Conservation (phyloP, 139 green algal genomes). For the Tetratostichococcus sp. region DNA sequence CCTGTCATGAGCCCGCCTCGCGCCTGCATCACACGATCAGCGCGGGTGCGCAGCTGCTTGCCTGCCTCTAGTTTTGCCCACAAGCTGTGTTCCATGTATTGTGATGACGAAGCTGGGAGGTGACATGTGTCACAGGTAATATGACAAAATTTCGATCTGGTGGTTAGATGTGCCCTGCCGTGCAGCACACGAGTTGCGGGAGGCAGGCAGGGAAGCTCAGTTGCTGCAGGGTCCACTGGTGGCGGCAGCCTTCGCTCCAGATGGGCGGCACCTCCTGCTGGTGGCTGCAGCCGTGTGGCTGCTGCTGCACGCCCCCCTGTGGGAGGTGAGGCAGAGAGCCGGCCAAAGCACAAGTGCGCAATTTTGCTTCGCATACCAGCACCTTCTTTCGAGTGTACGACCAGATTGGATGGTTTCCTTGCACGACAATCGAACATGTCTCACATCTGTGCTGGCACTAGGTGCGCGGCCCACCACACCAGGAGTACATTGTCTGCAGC, state of each 20-base stretch:
- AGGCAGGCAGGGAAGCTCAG: neutral
- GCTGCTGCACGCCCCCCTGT: neutral
- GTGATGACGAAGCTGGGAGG: too few relatives aligned
- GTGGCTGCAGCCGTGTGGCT: neutral
- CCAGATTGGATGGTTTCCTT: too few relatives aligned
- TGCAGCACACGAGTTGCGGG: neutral
- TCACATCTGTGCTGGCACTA: too few relatives aligned
- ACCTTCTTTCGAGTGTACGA: too few relatives aligned
- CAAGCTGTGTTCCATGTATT: too few relatives aligned
- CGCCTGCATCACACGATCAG: neutral
- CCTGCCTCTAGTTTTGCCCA: too few relatives aligned
- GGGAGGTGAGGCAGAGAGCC: neutral
- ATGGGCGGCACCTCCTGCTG: neutral
- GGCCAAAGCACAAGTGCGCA: too few relatives aligned
- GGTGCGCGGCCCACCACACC: neutral
- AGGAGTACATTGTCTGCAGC: neutral
- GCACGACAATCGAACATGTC: too few relatives aligned
- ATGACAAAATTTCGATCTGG: neutral
- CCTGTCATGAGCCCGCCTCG: neutral
- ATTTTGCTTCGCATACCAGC: too few relatives aligned
- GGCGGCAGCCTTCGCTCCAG: neutral
- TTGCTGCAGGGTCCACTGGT: neutral
- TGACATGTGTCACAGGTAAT: too few relatives aligned
- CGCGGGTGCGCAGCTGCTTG: neutral
- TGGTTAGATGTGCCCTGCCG: neutral